Evolutionary conservation across 2,329 filamentous ascomycete species (phyloP).

Genomic region (Chalaropsis thielavioides): DNA sequence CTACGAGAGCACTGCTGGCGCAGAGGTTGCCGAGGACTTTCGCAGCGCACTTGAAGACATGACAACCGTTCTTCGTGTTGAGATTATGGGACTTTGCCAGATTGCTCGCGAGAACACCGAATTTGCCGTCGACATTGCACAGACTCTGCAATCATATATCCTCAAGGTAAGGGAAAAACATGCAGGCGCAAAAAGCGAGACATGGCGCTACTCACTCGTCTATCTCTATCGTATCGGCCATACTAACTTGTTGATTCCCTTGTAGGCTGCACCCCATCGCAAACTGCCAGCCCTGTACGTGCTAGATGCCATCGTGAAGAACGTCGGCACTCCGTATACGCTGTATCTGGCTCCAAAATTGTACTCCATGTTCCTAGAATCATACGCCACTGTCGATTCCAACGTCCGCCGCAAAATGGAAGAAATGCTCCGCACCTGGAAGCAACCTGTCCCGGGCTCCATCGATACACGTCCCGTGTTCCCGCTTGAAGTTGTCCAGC

Average conservation of each 20-base stretch:
- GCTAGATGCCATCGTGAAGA: constrained; percentile 95
- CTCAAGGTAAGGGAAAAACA: constrained; percentile 56
- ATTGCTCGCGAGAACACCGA: constrained; percentile 97
- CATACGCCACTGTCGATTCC: constrained; percentile 77
- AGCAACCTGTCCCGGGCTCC: constrained; percentile 86
- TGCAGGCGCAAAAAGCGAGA: not conserved
- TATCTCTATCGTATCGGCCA: not conserved
- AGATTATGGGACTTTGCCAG: constrained; percentile 93
- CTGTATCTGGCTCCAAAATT: constrained; percentile 85
- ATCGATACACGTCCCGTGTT: constrained; percentile 90
- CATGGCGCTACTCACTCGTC: not conserved
- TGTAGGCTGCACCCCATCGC: constrained; percentile 68
- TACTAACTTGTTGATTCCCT: constrained; percentile 13
- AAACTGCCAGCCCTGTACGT: constrained; percentile 96
- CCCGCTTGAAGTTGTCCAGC: constrained; percentile 66
- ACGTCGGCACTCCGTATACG: constrained; percentile 94
- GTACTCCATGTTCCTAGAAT: constrained; percentile 91
- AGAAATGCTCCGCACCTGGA: constrained; percentile 96
- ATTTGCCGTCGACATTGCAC: constrained; percentile 83
- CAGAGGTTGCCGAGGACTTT: constrained; percentile 86
- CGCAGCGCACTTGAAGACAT: constrained; percentile 85
- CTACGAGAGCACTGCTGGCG: constrained; percentile 16
- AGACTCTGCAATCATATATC: constrained; percentile 84
- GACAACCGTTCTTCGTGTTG: constrained; percentile 76
- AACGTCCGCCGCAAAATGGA: constrained; percentile 81